Percentiles rank a stretch among this genome's conserved stretches.
phyloP scores from a whole-genome alignment of 2,329 filamentous ascomycete species.

The Nigrospora oryzae region DNA sequence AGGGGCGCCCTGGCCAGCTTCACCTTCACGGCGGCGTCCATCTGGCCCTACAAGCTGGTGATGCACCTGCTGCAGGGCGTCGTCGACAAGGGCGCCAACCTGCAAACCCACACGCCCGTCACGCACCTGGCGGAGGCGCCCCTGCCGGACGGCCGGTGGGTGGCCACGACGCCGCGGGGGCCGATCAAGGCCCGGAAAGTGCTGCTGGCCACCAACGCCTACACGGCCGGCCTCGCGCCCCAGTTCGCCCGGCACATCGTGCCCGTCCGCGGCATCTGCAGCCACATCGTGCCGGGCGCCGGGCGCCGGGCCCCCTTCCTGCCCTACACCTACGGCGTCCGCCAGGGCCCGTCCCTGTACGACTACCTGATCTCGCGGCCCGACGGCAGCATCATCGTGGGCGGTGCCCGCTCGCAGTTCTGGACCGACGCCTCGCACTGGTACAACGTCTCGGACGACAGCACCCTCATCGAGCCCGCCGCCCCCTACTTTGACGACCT shows the following conservation, averaged over 20 bases:
- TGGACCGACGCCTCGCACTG: constrained; percentile 23
- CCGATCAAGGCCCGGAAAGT: constrained; percentile 38
- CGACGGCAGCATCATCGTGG: constrained; percentile 32
- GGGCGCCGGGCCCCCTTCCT: not conserved
- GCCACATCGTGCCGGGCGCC: not conserved
- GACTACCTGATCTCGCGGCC: constrained; percentile 18
- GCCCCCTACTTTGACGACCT: constrained; percentile 33
- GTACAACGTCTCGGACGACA: constrained; percentile 35
- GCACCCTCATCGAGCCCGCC: constrained; percentile 27
- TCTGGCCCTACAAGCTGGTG: constrained; percentile 12
- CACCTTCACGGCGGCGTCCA: constrained; percentile 11
- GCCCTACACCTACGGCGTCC: constrained; percentile 1
- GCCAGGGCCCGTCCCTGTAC: not conserved
- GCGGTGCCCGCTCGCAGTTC: constrained; percentile 20
- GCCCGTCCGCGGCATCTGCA: constrained; percentile 20
- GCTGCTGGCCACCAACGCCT: constrained; percentile 25
- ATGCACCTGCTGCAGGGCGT: constrained; percentile 4
- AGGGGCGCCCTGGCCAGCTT: constrained; percentile 19
- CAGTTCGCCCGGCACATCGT: constrained; percentile 21
- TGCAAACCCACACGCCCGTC: constrained; percentile 12
- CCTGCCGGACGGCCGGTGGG: constrained; percentile 22
- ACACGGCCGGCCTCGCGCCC: constrained; percentile 20
- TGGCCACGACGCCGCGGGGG: constrained; percentile 44
- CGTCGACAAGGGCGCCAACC: constrained; percentile 6
- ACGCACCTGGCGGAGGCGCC: constrained; percentile 5